These are phyloP conservation scores for Melampsora occidentalis DNA, from an alignment of 1,284 basidiomycete species.

Conservation along the genomic window DNA sequence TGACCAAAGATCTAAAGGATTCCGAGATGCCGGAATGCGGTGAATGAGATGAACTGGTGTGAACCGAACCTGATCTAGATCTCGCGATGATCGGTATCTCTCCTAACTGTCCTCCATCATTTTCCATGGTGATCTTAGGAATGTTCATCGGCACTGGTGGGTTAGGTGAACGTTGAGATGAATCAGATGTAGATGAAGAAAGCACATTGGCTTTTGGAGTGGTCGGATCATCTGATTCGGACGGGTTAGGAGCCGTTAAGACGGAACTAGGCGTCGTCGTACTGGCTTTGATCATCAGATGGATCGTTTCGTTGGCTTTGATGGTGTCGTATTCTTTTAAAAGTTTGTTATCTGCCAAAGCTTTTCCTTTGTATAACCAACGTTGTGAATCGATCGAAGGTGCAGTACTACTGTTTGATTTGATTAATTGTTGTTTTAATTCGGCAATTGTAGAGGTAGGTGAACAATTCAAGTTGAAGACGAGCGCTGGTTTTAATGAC, in stretches of 20 bases:
- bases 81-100: conserved; percentile 37
- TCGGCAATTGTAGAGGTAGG: conserved; percentile 73
- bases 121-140: conserved; percentile 34
- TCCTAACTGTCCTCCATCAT: conserved; percentile 17
- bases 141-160: conserved; percentile 22
- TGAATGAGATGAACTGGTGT: conserved; percentile 44
- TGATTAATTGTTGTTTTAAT: conserved; percentile 70
- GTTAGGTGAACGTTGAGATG: neutral
- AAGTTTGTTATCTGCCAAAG: conserved; percentile 76
- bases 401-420: conserved; percentile 58
- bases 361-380: conserved; percentile 85
- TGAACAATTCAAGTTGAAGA: conserved; percentile 67
- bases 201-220: neutral
- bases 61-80: conserved; percentile 44
- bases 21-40: conserved; percentile 40
- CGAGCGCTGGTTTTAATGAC: conserved; percentile 77
- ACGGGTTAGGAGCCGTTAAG: conserved; percentile 24
- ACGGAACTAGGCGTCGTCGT: conserved; percentile 54
- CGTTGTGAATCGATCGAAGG: conserved; percentile 74
- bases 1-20: conserved; percentile 42
- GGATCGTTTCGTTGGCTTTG: conserved; percentile 72
- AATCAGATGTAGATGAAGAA: neutral
- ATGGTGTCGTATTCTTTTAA: conserved; percentile 76
- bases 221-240: conserved; percentile 16
- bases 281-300: conserved; percentile 76